Evolutionary conservation across 73 alveolate genomes (phyloP).

Genomic region (Tetrahymena thermophila): DNA sequence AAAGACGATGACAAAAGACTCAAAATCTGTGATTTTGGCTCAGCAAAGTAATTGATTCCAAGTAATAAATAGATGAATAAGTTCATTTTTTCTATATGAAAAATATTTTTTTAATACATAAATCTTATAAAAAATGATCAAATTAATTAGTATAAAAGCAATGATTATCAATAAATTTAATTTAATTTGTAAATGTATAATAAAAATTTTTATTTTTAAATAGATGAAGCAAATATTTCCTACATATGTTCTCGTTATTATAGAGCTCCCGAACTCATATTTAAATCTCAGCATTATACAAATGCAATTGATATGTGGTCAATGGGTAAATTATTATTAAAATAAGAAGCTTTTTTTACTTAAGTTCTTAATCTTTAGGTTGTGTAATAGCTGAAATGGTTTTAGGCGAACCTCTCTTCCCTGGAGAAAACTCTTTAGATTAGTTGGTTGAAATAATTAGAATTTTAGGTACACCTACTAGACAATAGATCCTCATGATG

Average conservation of each 20-base stretch:
- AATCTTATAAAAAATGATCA: no score
- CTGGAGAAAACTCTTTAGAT: slow-evolving; percentile 82
- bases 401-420: slow-evolving; percentile 79
- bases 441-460: slow-evolving; percentile 84
- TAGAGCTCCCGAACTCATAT: slow-evolving; percentile 73
- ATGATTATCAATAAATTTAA: no score
- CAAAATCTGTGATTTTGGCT: slow-evolving; percentile 78
- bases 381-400: slow-evolving; percentile 90
- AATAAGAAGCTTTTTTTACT: not conserved
- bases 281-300: slow-evolving; percentile 63
- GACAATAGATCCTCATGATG: slow-evolving; percentile 70
- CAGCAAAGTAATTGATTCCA: slow-evolving; percentile 57
- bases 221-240: slow-evolving; percentile 77
- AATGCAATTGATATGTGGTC: slow-evolving; percentile 88
- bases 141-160: no score
- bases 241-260: slow-evolving; percentile 69
- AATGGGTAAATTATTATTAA: not conserved
- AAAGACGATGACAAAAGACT: slow-evolving; percentile 46
- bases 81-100: no score
- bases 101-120: no score
- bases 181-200: no score
- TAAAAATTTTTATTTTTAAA: no score
- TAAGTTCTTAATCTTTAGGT: slow-evolving; percentile 16
- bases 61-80: not conserved
- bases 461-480: slow-evolving; percentile 88